These are phyloP conservation scores for Mucor circinelloides DNA, from an alignment of 371 early-diverging fungal species.

Conservation along the genomic window DNA sequence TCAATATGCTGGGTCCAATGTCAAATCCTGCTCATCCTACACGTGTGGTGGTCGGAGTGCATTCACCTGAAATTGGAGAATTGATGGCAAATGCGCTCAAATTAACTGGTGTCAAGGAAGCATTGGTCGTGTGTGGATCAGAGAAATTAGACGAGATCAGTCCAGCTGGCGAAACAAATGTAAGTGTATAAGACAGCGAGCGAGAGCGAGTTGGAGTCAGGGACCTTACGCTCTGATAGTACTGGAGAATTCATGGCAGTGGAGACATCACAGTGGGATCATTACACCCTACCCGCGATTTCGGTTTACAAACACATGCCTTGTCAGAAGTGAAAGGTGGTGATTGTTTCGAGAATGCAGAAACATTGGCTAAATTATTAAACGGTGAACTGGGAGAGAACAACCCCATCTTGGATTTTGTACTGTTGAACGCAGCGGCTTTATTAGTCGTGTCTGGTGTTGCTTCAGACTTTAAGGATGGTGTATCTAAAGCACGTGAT, in stretches of 20 bases:
- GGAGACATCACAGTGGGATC: slow-evolving; percentile 64
- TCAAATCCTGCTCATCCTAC: slow-evolving; percentile 87
- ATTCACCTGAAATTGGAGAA: slow-evolving; percentile 74
- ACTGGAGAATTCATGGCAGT: slow-evolving; percentile 67
- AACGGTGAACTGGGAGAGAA: slow-evolving; percentile 56
- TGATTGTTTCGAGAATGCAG: slow-evolving; percentile 73
- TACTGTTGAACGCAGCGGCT: slow-evolving; percentile 89
- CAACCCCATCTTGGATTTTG: slow-evolving; percentile 86
- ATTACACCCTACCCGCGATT: slow-evolving; percentile 80
- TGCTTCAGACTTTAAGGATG: slow-evolving; percentile 74
- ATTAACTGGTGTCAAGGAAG: slow-evolving; percentile 74
- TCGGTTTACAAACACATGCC: slow-evolving; percentile 80
- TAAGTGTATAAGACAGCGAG: too few relatives aligned
- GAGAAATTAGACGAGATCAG: slow-evolving; percentile 86
- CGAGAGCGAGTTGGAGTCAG: neutral
- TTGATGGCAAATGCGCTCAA: slow-evolving; percentile 86
- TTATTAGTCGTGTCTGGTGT: slow-evolving; percentile 82
- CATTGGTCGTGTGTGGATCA: slow-evolving; percentile 86
- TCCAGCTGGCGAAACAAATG: slow-evolving; percentile 75
- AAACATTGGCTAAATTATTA: slow-evolving; percentile 68
- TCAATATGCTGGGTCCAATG: slow-evolving; percentile 95
- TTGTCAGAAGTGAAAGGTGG: slow-evolving; percentile 81
- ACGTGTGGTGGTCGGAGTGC: slow-evolving; percentile 90
- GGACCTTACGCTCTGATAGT: slow-evolving; percentile 31
- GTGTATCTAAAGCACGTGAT: slow-evolving; percentile 75